Evolutionary conservation across 352 stramenopile species (phyloP).

Genomic region (Chrysophaeum taylorii): DNA sequence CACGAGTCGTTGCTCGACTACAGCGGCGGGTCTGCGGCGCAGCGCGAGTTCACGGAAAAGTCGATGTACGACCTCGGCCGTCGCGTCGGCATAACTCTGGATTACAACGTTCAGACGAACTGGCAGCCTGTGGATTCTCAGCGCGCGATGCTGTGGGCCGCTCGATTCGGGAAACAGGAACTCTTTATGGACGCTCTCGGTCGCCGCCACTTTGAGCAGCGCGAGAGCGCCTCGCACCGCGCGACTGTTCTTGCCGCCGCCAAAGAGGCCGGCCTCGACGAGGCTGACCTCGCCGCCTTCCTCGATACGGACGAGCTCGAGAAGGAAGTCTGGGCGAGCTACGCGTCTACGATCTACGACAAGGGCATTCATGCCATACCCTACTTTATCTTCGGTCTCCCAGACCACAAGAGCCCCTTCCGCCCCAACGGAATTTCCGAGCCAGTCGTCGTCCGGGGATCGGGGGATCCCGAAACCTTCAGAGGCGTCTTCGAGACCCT

Average conservation of each 20-base stretch:
- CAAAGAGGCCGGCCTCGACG: constrained; percentile 14
- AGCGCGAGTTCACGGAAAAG: not conserved
- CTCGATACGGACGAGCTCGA: constrained; percentile 16
- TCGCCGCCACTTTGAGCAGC: constrained; percentile 19
- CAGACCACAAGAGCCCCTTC: not conserved
- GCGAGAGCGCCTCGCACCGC: not conserved
- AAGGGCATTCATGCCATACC: constrained; percentile 6
- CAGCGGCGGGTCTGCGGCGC: not conserved
- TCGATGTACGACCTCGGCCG: constrained; percentile 14
- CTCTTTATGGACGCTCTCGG: constrained; percentile 16
- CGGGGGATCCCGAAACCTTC: not conserved
- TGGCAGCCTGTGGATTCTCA: constrained; percentile 24
- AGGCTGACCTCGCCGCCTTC: not conserved
- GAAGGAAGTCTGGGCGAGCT: constrained; percentile 18
- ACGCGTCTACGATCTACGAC: constrained; percentile 4
- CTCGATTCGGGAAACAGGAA: constrained; percentile 10
- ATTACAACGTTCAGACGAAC: constrained; percentile 21
- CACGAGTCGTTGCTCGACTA: not conserved
- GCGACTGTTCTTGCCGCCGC: constrained; percentile 21
- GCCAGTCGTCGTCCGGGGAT: not conserved
- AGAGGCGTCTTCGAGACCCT: not conserved
- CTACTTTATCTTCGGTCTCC: constrained; percentile 1
- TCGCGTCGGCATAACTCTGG: constrained; percentile 13
- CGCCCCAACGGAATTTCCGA: not conserved
- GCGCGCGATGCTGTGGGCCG: constrained; percentile 16